Evolutionary conservation across 2,329 filamentous ascomycete genomes (phyloP).

Genomic region (Aspergillus sergii): DNA sequence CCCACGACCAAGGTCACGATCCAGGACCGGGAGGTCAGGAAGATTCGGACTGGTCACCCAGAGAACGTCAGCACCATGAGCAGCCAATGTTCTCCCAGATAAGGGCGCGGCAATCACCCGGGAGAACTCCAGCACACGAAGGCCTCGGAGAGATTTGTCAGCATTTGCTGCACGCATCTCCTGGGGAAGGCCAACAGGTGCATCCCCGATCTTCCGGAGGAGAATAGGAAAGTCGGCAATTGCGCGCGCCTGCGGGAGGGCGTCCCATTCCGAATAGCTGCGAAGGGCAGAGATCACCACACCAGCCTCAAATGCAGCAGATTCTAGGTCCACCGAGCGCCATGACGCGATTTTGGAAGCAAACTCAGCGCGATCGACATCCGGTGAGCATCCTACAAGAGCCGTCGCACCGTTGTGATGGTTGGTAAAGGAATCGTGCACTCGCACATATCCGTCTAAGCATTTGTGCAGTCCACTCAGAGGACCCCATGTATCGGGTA

Average conservation of each 20-base stretch:
- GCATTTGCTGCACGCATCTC: conserved; percentile 15
- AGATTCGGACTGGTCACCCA: conserved; percentile 43
- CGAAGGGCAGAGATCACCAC: conserved; percentile 55
- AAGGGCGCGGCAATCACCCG: conserved; percentile 45
- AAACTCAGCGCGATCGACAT: conserved; percentile 44
- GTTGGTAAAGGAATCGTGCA: conserved; percentile 59
- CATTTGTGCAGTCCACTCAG: conserved; percentile 58
- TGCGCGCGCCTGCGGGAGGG: conserved; percentile 49
- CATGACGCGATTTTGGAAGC: conserved; percentile 42
- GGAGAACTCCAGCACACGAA: conserved; percentile 43
- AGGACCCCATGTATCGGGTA: conserved; percentile 40
- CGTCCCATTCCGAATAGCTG: conserved; percentile 56
- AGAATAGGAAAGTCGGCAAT: conserved; percentile 52
- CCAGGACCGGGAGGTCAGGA: conserved; percentile 37
- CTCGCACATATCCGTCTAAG: conserved; percentile 55
- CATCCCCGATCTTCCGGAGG: conserved; percentile 38
- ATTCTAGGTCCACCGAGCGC: conserved; percentile 54
- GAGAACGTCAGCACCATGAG: conserved; percentile 45
- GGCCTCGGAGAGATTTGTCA: conserved; percentile 42
- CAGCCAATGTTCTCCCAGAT: conserved; percentile 40
- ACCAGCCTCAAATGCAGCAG: conserved; percentile 41
- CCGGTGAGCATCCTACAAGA: conserved; percentile 44
- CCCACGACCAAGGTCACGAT: conserved; percentile 41
- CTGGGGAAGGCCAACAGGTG: conserved; percentile 10
- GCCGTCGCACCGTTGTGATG: conserved; percentile 50